Percentiles rank a stretch among this genome's conserved stretches.
Conservation (phyloP, 2,329 filamentous ascomycete species). For the Cercospora sp. region DNA sequence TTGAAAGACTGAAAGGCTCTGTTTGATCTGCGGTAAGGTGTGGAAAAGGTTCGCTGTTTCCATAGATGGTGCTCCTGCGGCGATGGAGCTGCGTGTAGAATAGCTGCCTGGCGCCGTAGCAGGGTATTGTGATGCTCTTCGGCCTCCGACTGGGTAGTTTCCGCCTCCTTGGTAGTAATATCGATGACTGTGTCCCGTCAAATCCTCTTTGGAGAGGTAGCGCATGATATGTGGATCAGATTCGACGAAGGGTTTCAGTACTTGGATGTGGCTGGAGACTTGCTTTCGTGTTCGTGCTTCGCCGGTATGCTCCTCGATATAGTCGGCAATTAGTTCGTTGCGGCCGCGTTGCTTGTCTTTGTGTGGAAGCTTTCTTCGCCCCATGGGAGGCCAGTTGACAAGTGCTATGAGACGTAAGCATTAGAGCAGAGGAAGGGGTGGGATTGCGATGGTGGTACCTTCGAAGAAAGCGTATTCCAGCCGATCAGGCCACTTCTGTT, state of each 20-base stretch:
- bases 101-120: conserved; percentile 17
- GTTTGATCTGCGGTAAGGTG: conserved; percentile 25
- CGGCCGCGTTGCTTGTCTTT: conserved; percentile 58
- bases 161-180: conserved; percentile 16
- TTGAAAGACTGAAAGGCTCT: conserved; percentile 31
- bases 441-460: too few species aligned
- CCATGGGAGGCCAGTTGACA: conserved; percentile 59
- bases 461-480: conserved; percentile 51
- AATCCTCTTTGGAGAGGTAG: conserved; percentile 44
- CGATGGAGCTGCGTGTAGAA: background rate
- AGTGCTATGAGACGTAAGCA: conserved; percentile 40
- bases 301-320: conserved; percentile 57
- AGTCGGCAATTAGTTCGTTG: conserved; percentile 62
- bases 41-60: conserved; percentile 9
- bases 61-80: background rate
- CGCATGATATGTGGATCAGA: conserved; percentile 52
- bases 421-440: too few species aligned
- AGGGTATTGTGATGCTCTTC: conserved; percentile 28
- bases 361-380: conserved; percentile 50
- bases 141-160: conserved; percentile 12
- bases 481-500: conserved; percentile 50
- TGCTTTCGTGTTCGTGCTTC: conserved; percentile 57
- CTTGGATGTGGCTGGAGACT: conserved; percentile 65
- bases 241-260: conserved; percentile 58
- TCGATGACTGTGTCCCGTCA: conserved; percentile 22